Evolutionary conservation across 2,329 filamentous ascomycete genomes (phyloP), one percentile per base, ranked within the genome.

Genomic region (Xylariaceae sp.): DNA sequence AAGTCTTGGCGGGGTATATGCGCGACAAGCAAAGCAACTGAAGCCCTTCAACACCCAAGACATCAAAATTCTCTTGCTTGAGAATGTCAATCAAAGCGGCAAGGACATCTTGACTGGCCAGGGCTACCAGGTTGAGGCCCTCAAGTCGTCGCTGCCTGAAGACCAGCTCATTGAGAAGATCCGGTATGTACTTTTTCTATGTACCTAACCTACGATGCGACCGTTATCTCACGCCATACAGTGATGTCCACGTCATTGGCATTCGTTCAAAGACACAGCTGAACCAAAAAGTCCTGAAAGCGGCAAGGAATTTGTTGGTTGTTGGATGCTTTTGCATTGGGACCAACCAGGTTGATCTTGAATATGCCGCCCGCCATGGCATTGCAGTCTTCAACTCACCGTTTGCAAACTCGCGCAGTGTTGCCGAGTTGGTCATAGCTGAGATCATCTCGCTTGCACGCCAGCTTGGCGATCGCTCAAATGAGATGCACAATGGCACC

Each of bases 331-430:
- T 98, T 79, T 98, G 93, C 68, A 98, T 98, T 60, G 93, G 93
- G 55, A 98, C 93, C 46, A 97, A 95, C 72, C 90, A 95, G 67
- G 90, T 95, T 55, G 85, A 95, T 65, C 81, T 95, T 49, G 79
- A 88, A 50, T 92, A 82, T 63, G 89, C 90, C 22, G 89, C 89
- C 38, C 77, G 79, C 56, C 82, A 87, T 63, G 90, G 93, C 55
- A 95, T 97, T 65, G 90, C 91, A 27, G 93, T 98, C 54, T 98
- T 98, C 82, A 98, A 98, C 73, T 97, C 93, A 37, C 93, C 93
- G 2, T 98, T 98, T 71, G 91, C 88, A 71, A 98, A 98, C 72
- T 97, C 92, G 7, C 86, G 93, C 66, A 95, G 88, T 65, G 93
- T 98, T 41, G 93, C 93, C 45, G 93, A 98, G 74, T 76, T 97